Evolutionary conservation across 75 land plant genomes (phyloP).

Genomic region (Cryptomeria japonica): DNA sequence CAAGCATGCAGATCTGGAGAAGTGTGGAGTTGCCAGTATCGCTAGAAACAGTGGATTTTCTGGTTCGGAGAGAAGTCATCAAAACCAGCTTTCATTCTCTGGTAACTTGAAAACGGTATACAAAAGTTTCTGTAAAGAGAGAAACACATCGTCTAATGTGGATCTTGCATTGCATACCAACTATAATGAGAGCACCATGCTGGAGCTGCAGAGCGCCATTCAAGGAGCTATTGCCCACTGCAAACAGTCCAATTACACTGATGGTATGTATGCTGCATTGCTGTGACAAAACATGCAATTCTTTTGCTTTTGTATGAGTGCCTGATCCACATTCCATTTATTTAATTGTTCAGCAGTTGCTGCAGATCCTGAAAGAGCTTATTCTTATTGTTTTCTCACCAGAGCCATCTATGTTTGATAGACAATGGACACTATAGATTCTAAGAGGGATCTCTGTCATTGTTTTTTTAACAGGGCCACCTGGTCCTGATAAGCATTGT

Average conservation of each 20-base stretch:
- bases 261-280: slow-evolving; percentile 1
- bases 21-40: not conserved
- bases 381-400: too few species aligned
- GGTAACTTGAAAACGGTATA: not conserved
- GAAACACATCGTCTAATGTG: not conserved
- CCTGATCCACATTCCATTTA: not conserved
- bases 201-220: slow-evolving; percentile 35
- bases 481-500: not conserved
- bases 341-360: not conserved
- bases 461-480: not conserved
- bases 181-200: slow-evolving; percentile 14
- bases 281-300: not conserved
- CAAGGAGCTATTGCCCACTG: slow-evolving; percentile 41
- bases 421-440: too few species aligned
- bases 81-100: slow-evolving; percentile 8
- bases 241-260: slow-evolving; percentile 26
- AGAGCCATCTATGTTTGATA: too few species aligned
- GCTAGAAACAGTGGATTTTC: not conserved
- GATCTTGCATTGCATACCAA: not conserved
- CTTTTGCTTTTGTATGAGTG: not conserved
- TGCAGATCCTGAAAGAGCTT: too few species aligned
- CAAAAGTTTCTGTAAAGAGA: not conserved
- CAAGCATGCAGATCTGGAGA: slow-evolving; percentile 28
- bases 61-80: not conserved
- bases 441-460: not conserved